Base-by-base conservation (phyloP, 1,284 basidiomycete species). In the Neolentinus lepideus region DNA sequence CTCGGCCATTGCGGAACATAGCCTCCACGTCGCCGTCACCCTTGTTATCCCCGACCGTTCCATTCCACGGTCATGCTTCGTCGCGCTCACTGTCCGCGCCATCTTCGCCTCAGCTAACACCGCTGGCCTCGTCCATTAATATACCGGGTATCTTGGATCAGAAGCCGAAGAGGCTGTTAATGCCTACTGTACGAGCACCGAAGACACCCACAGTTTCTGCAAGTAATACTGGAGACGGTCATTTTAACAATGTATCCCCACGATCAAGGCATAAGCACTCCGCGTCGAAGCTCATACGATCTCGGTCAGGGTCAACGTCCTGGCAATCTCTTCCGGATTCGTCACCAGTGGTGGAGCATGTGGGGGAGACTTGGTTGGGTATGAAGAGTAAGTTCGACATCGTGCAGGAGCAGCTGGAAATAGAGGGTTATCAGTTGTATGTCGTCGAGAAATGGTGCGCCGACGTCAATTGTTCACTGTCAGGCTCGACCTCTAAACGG, bases 391-490 rank as follows among this genome's bases (percentile, higher is more conserved):
- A 66, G 51, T 76, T 82, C 56, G 75, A 80, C 62, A 67, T 80
- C 45, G 74, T 74, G 10, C 68, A 74, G 53, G 76, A 78, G 51
- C 68, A 71, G 27, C 62, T 77, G 27, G 72, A 79, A 52, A 64
- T 83, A 36, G 67, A 67, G 29, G 85, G 85, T 1, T 90, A 83
- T 69, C 87, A 90, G 68, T 75, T 91, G 57, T 90, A 90, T 67
- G 89, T 88, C 0, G 90, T 92, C 8, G 85, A 92, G 73, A 88
- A 87, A 69, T 92, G 89, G 88, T 83, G 63, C 55, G 75, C 62
- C 14, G 21, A 51, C 55, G 35, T 58, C 51, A 56, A 51, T 60
- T 56, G 33, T 10, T 51, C 35, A 11, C 25, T 36, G 25, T 9
- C 16, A 33, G 52, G 48, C 38, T 45, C 35, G 29, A 38, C 14